A percentile compares a stretch with the other conserved stretches of the same genome.
Conservation (phyloP, 2,329 filamentous ascomycete genomes). For the Phialemoniopsis sp. region DNA sequence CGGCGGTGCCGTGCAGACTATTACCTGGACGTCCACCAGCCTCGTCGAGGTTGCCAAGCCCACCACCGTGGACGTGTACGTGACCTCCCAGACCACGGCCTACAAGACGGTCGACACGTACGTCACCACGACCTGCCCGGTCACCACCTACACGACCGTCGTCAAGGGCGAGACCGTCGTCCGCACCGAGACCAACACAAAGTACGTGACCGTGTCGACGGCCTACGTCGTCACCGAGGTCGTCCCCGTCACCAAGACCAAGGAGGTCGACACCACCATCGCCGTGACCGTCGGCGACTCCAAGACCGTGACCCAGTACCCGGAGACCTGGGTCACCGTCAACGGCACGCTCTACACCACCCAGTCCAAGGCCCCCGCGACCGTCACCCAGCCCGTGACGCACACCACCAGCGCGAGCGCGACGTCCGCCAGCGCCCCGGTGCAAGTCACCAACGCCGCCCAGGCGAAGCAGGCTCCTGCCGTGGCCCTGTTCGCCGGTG, state of each 20-base stretch:
- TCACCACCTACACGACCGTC: conserved; percentile 36
- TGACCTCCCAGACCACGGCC: conserved; percentile 11
- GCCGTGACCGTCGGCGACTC: conserved; percentile 26
- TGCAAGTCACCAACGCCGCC: conserved; percentile 22
- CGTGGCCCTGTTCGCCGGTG: conserved; percentile 29
- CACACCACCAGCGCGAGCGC: conserved; percentile 12
- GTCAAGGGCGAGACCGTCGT: conserved; percentile 33
- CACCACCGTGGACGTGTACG: conserved; percentile 27
- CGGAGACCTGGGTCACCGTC: conserved; percentile 23
- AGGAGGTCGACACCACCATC: conserved; percentile 32
- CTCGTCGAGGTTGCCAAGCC: conserved; percentile 23
- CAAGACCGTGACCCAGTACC: conserved; percentile 27
- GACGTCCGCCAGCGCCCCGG: conserved; percentile 19
- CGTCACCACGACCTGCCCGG: conserved; percentile 30
- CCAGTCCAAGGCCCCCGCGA: conserved; percentile 16
- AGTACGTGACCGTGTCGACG: conserved; percentile 31
- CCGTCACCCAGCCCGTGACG: conserved; percentile 22
- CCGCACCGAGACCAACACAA: conserved; percentile 35
- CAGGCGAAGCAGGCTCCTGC: conserved; percentile 15
- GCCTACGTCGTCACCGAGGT: conserved; percentile 30
- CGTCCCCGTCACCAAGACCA: conserved; percentile 33
- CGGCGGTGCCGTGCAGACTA: conserved; percentile 31
- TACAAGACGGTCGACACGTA: conserved; percentile 4
- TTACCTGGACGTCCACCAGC: conserved; percentile 33
- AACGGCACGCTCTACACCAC: conserved; percentile 20